Evolutionary conservation across 1,139 yeast genomes (phyloP).

Genomic region (Geotrichum australiense): DNA sequence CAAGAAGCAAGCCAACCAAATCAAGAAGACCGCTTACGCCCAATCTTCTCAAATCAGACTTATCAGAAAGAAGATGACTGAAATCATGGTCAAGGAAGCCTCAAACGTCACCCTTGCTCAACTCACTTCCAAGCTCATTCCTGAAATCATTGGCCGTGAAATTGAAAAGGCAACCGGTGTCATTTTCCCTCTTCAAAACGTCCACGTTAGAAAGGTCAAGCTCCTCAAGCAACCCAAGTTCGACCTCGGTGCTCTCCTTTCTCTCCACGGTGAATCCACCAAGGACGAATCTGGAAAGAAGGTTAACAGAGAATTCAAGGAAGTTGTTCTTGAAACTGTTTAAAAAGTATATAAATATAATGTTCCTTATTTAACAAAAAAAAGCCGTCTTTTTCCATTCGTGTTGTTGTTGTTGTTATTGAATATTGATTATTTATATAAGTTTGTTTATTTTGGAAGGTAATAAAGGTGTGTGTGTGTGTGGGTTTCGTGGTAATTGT

Average conservation of each 20-base stretch:
- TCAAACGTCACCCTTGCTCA: conserved; percentile 79
- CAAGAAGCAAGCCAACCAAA: conserved; percentile 82
- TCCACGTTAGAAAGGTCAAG: conserved; percentile 87
- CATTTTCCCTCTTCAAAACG: conserved; percentile 86
- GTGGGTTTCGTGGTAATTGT: too few species aligned
- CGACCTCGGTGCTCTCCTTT: conserved; percentile 80
- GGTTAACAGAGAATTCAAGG: conserved; percentile 83
- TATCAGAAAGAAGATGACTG: conserved; percentile 78
- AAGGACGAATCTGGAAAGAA: conserved; percentile 85
- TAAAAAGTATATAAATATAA: conserved; percentile 35
- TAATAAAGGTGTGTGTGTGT: neutral
- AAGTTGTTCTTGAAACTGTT: conserved; percentile 80
- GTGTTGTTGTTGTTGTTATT: neutral
- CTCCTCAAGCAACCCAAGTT: conserved; percentile 86
- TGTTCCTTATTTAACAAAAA: conserved; percentile 9
- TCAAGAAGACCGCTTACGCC: conserved; percentile 87
- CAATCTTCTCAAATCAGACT: conserved; percentile 86
- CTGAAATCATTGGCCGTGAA: conserved; percentile 88
- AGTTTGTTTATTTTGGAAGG: neutral
- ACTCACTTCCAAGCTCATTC: conserved; percentile 80
- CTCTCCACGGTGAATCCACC: conserved; percentile 84
- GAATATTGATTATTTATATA: neutral
- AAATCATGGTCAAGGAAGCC: conserved; percentile 81
- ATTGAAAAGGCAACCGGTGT: conserved; percentile 79
- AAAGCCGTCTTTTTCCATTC: conserved; percentile 7